Percentiles rank a stretch among this genome's conserved stretches.
phyloP scores from a whole-genome alignment of 129 eudicot genomes.

The Tagetes erecta region DNA sequence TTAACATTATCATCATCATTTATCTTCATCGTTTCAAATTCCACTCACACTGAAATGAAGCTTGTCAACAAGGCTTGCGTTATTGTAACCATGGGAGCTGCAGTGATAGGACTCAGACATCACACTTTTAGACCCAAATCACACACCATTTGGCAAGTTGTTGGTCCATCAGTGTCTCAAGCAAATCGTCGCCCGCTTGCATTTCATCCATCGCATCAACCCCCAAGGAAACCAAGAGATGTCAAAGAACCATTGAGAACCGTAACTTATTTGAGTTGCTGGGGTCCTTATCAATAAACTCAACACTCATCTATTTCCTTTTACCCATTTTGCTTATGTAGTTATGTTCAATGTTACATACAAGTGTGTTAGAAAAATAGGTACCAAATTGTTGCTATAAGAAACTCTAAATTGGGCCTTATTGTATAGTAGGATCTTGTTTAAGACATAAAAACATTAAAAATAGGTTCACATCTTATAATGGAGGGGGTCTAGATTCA shows the following conservation, averaged over 20 bases:
- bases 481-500: no score
- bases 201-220: conserved; percentile 7
- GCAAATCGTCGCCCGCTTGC: conserved; percentile 19
- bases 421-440: no score
- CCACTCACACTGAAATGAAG: conserved; percentile 28
- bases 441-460: no score
- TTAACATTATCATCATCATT: neutral
- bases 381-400: neutral
- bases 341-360: neutral
- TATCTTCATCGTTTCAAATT: neutral
- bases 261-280: conserved; percentile 46
- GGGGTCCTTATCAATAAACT: conserved; percentile 58
- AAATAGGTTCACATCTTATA: no score
- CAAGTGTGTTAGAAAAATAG: neutral
- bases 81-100: conserved; percentile 35
- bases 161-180: conserved; percentile 40
- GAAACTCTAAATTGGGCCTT: neutral
- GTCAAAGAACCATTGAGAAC: conserved; percentile 44
- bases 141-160: conserved; percentile 23
- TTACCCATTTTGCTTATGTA: neutral
- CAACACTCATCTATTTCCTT: neutral
- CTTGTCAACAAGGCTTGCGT: conserved; percentile 32
- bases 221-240: conserved; percentile 14
- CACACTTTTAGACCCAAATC: conserved; percentile 26
- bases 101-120: conserved; percentile 34